Evolutionary conservation across 106 monocot genomes (phyloP), one percentile per base, ranked within the genome.

Genomic region (Dioscorea dumetorum): DNA sequence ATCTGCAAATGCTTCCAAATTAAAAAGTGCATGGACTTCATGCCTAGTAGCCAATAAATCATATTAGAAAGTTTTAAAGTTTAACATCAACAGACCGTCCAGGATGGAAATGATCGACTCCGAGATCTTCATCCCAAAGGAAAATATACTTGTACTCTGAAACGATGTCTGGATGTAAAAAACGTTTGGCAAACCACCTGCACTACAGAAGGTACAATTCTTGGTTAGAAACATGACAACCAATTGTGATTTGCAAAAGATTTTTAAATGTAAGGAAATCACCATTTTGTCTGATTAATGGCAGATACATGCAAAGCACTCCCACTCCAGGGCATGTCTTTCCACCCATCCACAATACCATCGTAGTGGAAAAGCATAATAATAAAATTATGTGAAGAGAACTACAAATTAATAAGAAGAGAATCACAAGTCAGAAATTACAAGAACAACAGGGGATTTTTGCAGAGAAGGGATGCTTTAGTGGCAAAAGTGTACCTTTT

Each of bases 281-380:
- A 94, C 95, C 95, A 95, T 81, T 95, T 95, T 67, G 88, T 95
- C 79, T 91, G 91, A 66, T 88, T 86, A 14, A 73, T 68, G 70
- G 83, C 91, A 62, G 88, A 85, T 33, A 95, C 70, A 81, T 95
- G 91, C 58, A 95, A 49, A 56, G 81, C 95, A 49, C 22, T 73
- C 33, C 78, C 76, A 64, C 72, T 73, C 95, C 95, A 95, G 22
- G 49, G 5, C 22, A 95, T 58, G 17, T 88, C 91, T 63, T 75
- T 72, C 95, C 95, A 95, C 66, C 69, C 69, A 78, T 91, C 81
- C 18, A 91, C 83, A 53, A 72, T 48, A 51, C 91, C 95, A 72
- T 95, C 95, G 76, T 95, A 95, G 64, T 95, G 95, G 76, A 95
- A 95, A 71, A 95, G 79, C 77, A 95, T 88, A 34, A 91, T 70